Base-by-base conservation (phyloP, 768 basidiomycete genomes). In the Xerocomellus chrysenteron region DNA sequence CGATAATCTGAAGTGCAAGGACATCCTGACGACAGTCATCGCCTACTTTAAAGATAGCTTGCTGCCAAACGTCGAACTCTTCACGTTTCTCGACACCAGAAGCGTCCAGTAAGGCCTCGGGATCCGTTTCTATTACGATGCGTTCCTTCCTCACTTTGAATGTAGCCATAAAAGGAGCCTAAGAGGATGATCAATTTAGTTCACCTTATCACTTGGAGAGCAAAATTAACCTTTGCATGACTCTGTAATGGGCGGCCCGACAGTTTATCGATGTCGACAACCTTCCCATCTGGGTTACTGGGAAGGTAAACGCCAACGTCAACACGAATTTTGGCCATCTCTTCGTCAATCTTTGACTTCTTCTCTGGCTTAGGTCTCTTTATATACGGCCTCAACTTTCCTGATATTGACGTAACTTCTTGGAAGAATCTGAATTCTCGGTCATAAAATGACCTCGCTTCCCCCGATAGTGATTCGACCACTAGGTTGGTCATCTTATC, bases 91-190 rank as follows among this genome's bases (percentile, higher is more conserved):
- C 84, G 32, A 77, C 69, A 5, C 81, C 84, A 14, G 74, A 78
- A n/a, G 78, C 83, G 28, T 87, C 82, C 49, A 92, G 69, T 28
- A 94, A 75, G 17, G 86, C 85, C 56, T 94, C 89, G 0, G 90
- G 85, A 66, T 94, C 82, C 12, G 80, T 79, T 57, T 85, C 76
- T 21, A 92, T 73, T 21, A 85, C 81, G 24, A 87, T 68, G 6
- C 82, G 79, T 59, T 94, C 88, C 70, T 98, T 96, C 54, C 91
- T 84, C 24, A 99, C 97, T 78, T 96, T 97, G 81, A 99, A 99
- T 1, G 96, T 98, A 1, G 97, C 97, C 97, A 99, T 98, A 77
- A 99, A 99, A 0, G 97, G 97, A 11, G 97, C 95, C 94, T 98
- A 56, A 3, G n/a, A 33, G 39, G 53, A 37, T 54, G n/a, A 56